Evolutionary conservation across 768 basidiomycete genomes (phyloP).

Genomic region (Boletus speciosus): DNA sequence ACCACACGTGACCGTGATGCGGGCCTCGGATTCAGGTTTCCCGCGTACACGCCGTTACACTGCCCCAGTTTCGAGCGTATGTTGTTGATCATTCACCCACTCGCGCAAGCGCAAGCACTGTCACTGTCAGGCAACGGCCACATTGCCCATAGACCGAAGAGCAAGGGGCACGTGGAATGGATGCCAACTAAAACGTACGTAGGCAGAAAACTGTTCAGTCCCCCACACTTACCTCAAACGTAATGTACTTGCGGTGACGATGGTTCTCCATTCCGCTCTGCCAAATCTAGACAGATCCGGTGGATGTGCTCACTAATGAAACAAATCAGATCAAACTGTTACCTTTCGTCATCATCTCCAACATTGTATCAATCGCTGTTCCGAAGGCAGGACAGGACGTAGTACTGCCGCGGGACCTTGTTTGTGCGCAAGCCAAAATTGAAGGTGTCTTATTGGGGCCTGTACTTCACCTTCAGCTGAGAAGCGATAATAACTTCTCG

Average conservation of each 20-base stretch:
- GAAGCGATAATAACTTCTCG: not conserved
- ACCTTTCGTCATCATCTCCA: not conserved
- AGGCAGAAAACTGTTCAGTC: not conserved
- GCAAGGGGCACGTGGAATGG: not conserved
- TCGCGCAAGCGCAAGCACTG: too few relatives aligned
- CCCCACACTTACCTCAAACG: too few relatives aligned
- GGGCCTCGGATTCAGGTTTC: too few relatives aligned
- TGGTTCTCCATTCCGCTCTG: not conserved
- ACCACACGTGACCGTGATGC: too few relatives aligned
- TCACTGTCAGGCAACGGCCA: too few relatives aligned
- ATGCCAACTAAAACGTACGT: not conserved
- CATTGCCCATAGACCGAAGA: not conserved
- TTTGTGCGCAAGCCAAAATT: not conserved
- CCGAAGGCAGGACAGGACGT: not conserved
- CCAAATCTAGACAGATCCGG: not conserved
- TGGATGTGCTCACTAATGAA: not conserved
- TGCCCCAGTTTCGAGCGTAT: too few relatives aligned
- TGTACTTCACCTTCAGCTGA: not conserved
- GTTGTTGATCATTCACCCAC: too few relatives aligned
- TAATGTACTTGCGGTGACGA: not conserved
- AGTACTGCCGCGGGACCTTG: not conserved
- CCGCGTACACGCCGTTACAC: too few relatives aligned
- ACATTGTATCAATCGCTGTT: not conserved
- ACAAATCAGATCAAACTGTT: not conserved
- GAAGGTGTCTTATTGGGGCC: not conserved